Evolutionary conservation across 1,139 yeast genomes (phyloP).

Genomic region (Nakaseomyces kungkrabaensis): DNA sequence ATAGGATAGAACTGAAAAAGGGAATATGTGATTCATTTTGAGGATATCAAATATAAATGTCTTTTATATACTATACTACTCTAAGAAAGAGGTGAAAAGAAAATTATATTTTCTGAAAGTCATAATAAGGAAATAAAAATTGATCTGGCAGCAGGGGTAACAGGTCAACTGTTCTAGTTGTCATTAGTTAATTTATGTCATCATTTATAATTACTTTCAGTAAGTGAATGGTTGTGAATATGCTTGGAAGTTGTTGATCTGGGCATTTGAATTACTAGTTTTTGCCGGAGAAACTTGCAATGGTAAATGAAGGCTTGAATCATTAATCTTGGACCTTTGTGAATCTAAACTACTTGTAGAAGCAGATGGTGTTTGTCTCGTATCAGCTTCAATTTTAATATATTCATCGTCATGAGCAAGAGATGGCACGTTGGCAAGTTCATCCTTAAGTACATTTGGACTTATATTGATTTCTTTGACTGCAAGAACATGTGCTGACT

Average conservation of each 20-base stretch:
- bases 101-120: no score
- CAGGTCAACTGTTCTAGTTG: no score
- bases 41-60: no score
- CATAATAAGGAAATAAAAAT: no score
- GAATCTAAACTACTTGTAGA: slow-evolving; percentile 2
- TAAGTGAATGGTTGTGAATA: slow-evolving; percentile 25
- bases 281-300: slow-evolving; percentile 22
- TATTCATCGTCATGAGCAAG: background rate
- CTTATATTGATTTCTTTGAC: background rate
- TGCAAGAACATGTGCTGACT: background rate
- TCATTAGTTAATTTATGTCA: no score
- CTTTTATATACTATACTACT: no score
- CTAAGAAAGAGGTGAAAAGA: no score
- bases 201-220: background rate
- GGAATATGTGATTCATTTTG: background rate
- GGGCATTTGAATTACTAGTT: slow-evolving; percentile 12
- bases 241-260: slow-evolving; percentile 22
- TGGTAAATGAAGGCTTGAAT: slow-evolving; percentile 8
- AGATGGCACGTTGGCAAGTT: background rate
- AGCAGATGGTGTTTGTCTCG: background rate
- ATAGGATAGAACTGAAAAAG: background rate
- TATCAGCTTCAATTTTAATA: background rate
- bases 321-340: background rate
- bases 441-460: background rate
- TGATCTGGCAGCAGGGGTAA: no score